Percentiles rank a stretch among this genome's conserved stretches.
These are phyloP conservation scores for Penstemon eatonii DNA, from an alignment of 257 asterid genomes.

Conservation along the genomic window DNA sequence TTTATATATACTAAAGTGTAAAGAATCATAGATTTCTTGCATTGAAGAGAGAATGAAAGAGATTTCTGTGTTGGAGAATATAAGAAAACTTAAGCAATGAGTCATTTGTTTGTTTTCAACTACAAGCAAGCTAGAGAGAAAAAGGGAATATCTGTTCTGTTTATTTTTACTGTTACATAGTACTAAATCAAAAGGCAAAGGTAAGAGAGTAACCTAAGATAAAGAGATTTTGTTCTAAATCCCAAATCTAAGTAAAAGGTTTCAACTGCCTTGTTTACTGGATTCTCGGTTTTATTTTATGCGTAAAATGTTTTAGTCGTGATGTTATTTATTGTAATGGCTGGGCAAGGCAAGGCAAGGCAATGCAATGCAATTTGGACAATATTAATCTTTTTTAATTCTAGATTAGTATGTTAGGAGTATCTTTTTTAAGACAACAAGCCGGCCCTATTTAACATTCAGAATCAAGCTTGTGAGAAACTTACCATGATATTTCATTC, in stretches of 20 bases:
- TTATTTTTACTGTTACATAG: conserved; percentile 42
- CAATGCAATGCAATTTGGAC: too few relatives aligned
- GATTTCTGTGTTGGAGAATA: conserved; percentile 72
- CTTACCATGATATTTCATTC: too few relatives aligned
- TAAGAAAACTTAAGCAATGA: conserved; percentile 73
- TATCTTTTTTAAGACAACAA: too few relatives aligned
- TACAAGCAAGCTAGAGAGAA: conserved; percentile 64
- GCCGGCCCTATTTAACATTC: too few relatives aligned
- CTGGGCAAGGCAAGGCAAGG: too few relatives aligned
- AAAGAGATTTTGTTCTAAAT: conserved; percentile 19
- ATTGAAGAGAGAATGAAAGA: conserved; percentile 45
- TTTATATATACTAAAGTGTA: conserved; percentile 49
- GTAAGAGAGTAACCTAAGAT: conserved; percentile 8
- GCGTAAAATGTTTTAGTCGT: not conserved
- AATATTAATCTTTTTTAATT: too few relatives aligned
- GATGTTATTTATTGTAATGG: not conserved
- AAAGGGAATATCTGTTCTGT: not conserved
- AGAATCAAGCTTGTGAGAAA: too few relatives aligned
- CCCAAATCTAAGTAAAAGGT: not conserved
- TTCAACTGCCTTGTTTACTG: not conserved
- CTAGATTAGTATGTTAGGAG: too few relatives aligned
- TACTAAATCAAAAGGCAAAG: conserved; percentile 39
- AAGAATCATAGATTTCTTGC: conserved; percentile 94
- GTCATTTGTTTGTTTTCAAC: conserved; percentile 61
- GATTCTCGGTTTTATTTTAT: not conserved